Evolutionary conservation across 2,329 filamentous ascomycete species (phyloP).

Genomic region (Beauveria sp.): DNA sequence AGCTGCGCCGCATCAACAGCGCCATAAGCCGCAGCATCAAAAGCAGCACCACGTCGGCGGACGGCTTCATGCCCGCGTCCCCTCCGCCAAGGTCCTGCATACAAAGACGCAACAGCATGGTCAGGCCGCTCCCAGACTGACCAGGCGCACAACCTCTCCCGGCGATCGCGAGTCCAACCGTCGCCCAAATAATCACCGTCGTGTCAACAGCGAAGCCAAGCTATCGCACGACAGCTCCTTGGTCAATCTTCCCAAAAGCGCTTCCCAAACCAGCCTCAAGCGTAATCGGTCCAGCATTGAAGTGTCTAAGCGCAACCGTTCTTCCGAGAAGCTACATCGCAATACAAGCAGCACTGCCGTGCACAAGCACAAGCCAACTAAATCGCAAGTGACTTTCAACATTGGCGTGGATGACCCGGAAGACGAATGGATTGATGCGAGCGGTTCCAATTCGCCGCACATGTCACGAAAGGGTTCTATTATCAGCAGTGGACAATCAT

Average conservation of each 20-base stretch:
- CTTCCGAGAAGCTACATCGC: slow-evolving; percentile 45
- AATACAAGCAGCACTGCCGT: slow-evolving; percentile 43
- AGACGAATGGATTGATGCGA: slow-evolving; percentile 62
- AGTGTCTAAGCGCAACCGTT: slow-evolving; percentile 44
- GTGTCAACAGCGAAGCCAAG: slow-evolving; percentile 43
- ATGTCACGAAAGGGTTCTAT: slow-evolving; percentile 39
- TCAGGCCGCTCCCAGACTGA: slow-evolving; percentile 12
- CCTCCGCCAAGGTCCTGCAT: slow-evolving; percentile 39
- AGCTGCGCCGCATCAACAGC: slow-evolving; percentile 16
- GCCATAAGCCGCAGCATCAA: slow-evolving; percentile 24
- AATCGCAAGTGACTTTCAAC: slow-evolving; percentile 55
- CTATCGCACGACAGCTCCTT: slow-evolving; percentile 38
- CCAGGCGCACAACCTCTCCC: slow-evolving; percentile 10
- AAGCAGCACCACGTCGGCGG: slow-evolving; percentile 30
- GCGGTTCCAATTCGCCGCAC: slow-evolving; percentile 54
- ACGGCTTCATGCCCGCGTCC: slow-evolving; percentile 36
- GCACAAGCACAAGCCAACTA: slow-evolving; percentile 32
- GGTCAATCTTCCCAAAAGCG: slow-evolving; percentile 44
- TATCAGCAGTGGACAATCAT: slow-evolving; percentile 42
- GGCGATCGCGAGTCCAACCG: slow-evolving; percentile 13
- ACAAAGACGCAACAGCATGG: slow-evolving; percentile 22
- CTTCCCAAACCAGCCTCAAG: slow-evolving; percentile 48
- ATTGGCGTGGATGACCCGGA: slow-evolving; percentile 45
- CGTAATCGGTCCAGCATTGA: slow-evolving; percentile 54
- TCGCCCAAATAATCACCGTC: slow-evolving; percentile 32